phyloP scores from a whole-genome alignment of 768 basidiomycete species.

The Mycena polygramma region DNA sequence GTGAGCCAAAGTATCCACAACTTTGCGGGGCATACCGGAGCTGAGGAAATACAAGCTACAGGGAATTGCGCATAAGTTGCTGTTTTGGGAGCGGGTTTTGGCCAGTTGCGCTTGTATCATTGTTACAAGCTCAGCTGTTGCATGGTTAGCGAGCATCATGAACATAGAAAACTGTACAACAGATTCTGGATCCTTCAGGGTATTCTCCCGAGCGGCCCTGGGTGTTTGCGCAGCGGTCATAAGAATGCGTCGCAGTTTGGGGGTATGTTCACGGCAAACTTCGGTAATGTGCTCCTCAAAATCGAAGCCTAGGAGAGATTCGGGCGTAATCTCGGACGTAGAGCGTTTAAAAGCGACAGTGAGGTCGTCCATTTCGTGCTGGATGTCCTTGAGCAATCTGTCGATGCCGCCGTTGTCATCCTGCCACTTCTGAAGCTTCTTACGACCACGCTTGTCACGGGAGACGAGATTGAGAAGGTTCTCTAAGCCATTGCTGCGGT shows the following conservation, averaged over 20 bases:
- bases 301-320: too few species aligned
- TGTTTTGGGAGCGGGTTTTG: slow-evolving; percentile 20
- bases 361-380: neutral
- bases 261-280: neutral
- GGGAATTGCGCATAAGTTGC: slow-evolving; percentile 12
- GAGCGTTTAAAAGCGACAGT: neutral
- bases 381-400: neutral
- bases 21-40: slow-evolving; percentile 16
- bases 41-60: slow-evolving; percentile 15
- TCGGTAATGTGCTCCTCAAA: too few species aligned
- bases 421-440: neutral
- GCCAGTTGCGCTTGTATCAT: slow-evolving; percentile 15
- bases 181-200: too few species aligned
- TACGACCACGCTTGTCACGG: neutral
- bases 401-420: neutral
- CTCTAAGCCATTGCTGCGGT: neutral
- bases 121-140: neutral
- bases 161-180: too few species aligned
- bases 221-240: too few species aligned
- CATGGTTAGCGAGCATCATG: neutral
- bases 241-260: neutral
- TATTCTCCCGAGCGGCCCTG: too few species aligned
- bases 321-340: neutral
- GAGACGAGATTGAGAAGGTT: neutral
- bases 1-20: slow-evolving; percentile 14